Evolutionary conservation across 23 red algal genomes (phyloP).

Genomic region (Gracilaria domingensis): DNA sequence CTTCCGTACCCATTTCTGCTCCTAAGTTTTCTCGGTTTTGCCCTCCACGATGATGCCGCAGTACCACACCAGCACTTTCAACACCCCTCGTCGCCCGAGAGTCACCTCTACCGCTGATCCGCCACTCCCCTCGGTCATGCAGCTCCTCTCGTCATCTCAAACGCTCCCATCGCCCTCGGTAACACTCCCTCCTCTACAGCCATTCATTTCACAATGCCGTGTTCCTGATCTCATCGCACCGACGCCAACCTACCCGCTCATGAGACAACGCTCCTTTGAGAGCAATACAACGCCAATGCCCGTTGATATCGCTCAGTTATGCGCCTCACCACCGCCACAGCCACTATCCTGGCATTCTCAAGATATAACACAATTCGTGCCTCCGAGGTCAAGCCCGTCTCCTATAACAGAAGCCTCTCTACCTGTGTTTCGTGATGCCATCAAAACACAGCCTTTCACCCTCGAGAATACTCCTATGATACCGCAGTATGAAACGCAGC

Average conservation of each 20-base stretch:
- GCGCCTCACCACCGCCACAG: neutral
- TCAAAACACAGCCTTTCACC: no score
- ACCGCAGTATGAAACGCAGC: neutral
- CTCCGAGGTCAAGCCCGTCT: neutral
- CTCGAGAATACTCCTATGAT: no score
- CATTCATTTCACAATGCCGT: neutral
- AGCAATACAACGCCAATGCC: neutral
- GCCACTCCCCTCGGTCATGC: neutral
- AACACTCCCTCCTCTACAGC: neutral
- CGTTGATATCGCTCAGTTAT: neutral
- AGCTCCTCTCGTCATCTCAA: neutral
- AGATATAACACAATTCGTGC: neutral
- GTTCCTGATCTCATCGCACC: neutral
- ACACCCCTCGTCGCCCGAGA: neutral
- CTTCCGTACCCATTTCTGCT: no score
- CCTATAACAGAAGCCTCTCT: neutral
- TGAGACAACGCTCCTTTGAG: neutral
- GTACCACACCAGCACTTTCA: neutral
- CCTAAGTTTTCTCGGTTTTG: no score
- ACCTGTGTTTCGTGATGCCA: neutral
- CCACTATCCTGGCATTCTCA: neutral
- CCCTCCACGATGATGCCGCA: neutral
- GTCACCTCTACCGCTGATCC: neutral
- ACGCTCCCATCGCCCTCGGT: neutral
- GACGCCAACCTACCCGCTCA: neutral